These are phyloP conservation scores for Nannochloropsis salina DNA, from an alignment of 108 stramenopile species.

Conservation along the genomic window DNA sequence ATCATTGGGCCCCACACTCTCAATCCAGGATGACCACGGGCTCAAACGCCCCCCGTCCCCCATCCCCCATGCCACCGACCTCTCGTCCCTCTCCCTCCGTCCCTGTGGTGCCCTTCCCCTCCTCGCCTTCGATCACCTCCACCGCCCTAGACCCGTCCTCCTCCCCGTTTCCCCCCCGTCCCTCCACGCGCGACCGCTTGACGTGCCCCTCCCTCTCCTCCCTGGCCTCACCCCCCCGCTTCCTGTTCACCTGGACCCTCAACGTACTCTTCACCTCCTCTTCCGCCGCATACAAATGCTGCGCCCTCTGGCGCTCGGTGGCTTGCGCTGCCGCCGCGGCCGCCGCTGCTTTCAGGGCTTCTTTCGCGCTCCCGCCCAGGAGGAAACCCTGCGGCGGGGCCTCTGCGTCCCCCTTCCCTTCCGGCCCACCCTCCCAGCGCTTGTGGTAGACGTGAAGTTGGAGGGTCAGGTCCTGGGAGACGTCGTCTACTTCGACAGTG, in stretches of 20 bases:
- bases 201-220: background rate
- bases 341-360: background rate
- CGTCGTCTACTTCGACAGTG: constrained; percentile 73
- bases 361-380: background rate
- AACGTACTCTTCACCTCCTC: background rate
- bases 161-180: background rate
- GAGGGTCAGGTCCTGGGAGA: constrained; percentile 77
- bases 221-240: no score
- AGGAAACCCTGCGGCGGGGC: background rate
- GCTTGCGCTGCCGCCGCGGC: background rate
- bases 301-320: background rate
- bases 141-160: no score
- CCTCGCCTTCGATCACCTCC: no score
- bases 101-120: no score
- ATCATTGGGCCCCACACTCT: no score
- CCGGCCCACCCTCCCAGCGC: background rate
- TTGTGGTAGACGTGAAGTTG: constrained; percentile 56
- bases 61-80: no score
- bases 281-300: background rate
- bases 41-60: no score
- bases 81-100: no score
- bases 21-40: no score
- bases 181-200: background rate
- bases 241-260: background rate
- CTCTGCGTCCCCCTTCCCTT: background rate